Conservation (phyloP, 768 basidiomycete species). For the Sarcodon sp. region DNA sequence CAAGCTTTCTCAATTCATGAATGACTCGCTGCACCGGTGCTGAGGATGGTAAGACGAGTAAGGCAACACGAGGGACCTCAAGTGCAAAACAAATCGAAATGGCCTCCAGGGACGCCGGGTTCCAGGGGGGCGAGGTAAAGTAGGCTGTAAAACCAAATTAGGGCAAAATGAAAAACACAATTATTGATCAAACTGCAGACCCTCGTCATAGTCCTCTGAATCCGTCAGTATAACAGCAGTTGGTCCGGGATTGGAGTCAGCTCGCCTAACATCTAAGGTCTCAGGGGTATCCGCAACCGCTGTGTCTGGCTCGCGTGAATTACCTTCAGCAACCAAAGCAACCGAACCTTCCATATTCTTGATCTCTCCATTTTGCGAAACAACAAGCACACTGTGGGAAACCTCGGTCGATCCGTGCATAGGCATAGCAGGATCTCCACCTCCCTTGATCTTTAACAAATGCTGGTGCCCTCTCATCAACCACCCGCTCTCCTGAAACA, state of each 20-base stretch:
- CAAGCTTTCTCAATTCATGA: constrained; percentile 49
- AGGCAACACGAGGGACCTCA: constrained; percentile 53
- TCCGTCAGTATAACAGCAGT: too few relatives aligned
- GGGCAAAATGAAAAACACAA: too few relatives aligned
- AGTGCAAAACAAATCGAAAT: constrained; percentile 60
- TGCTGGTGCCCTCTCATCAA: constrained; percentile 15
- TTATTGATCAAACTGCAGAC: too few relatives aligned
- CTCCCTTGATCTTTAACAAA: constrained; percentile 10
- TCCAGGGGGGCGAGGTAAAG: constrained; percentile 35
- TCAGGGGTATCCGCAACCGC: too few relatives aligned
- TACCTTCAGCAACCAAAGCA: neutral
- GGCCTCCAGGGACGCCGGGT: constrained; percentile 46
- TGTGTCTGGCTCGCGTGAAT: too few relatives aligned
- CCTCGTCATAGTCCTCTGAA: too few relatives aligned
- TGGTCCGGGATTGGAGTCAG: too few relatives aligned
- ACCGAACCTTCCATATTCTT: constrained; percentile 41
- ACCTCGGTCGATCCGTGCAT: constrained; percentile 4
- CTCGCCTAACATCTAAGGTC: too few relatives aligned
- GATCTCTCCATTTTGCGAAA: constrained; percentile 37
- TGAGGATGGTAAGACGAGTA: constrained; percentile 55
- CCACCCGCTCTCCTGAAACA: constrained; percentile 50
- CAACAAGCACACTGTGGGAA: constrained; percentile 47
- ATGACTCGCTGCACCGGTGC: constrained; percentile 51
- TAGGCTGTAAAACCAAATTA: neutral
- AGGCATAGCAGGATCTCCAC: constrained; percentile 2